A percentile compares a stretch with the other conserved stretches of the same genome.
Evolutionary conservation across 2,329 filamentous ascomycete species (phyloP).

Genomic region (Xylaria sp.): DNA sequence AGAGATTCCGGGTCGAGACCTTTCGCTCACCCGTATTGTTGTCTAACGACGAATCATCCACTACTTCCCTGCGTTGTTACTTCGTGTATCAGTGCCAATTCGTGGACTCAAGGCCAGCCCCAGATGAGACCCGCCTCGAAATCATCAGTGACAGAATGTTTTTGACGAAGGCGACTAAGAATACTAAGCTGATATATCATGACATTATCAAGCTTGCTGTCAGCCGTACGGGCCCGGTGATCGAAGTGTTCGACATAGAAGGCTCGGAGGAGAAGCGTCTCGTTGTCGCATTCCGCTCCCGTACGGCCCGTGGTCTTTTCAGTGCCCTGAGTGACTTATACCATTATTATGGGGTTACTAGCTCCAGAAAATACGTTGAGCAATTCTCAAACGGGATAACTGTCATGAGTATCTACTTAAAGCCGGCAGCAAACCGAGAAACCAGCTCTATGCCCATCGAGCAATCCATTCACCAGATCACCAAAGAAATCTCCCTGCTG

Average conservation of each 20-base stretch:
- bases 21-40: conserved; percentile 91
- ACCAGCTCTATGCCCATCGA: conserved; percentile 81
- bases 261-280: conserved; percentile 91
- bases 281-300: conserved; percentile 92
- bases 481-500: conserved; percentile 95
- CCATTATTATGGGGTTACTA: conserved; percentile 98
- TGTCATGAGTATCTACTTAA: conserved; percentile 94
- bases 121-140: conserved; percentile 87
- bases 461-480: conserved; percentile 97
- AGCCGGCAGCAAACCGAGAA: conserved; percentile 71
- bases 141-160: conserved; percentile 94
- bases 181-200: conserved; percentile 96
- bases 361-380: conserved; percentile 96
- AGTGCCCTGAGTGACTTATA: conserved; percentile 95
- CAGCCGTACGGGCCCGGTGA: conserved; percentile 88
- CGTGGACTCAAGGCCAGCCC: conserved; percentile 76
- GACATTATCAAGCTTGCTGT: conserved; percentile 91
- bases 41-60: conserved; percentile 72
- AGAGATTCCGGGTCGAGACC: conserved; percentile 93
- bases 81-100: conserved; percentile 99
- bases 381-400: conserved; percentile 99
- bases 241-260: conserved; percentile 97
- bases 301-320: conserved; percentile 92
- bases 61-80: conserved; percentile 93
- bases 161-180: conserved; percentile 92